Conservation (phyloP, 345 rosid genomes). For the Salix viminalis region DNA sequence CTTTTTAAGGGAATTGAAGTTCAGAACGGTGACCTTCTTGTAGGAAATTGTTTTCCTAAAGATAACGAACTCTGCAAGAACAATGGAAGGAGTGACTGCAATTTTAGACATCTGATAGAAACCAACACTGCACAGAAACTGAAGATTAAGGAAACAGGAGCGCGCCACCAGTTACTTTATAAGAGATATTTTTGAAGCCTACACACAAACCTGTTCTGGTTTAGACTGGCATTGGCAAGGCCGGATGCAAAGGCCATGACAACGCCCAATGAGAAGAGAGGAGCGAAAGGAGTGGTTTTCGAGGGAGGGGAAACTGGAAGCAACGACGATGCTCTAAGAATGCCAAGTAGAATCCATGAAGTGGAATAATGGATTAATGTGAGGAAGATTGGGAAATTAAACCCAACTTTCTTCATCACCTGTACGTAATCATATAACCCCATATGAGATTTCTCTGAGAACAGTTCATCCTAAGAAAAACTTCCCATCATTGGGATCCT, state of each 20-base stretch:
- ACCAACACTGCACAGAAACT: constrained; percentile 59
- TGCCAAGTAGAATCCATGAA: constrained; percentile 80
- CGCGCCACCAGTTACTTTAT: not conserved
- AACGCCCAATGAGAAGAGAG: constrained; percentile 69
- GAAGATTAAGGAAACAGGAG: constrained; percentile 15
- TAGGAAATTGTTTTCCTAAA: constrained; percentile 59
- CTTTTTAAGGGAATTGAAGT: not conserved
- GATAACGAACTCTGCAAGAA: constrained; percentile 70
- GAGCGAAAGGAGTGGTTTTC: constrained; percentile 75
- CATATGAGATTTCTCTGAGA: not conserved
- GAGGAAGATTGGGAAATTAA: constrained; percentile 77
- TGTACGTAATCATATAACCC: constrained; percentile 9
- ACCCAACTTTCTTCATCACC: constrained; percentile 88
- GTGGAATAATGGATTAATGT: constrained; percentile 73
- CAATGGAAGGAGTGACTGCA: constrained; percentile 93
- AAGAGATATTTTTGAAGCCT: not conserved
- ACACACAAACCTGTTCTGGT: constrained; percentile 62
- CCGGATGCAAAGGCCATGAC: constrained; percentile 97
- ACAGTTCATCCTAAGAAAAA: no score
- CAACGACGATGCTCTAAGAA: constrained; percentile 60
- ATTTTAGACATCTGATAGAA: constrained; percentile 98
- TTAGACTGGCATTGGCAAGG: constrained; percentile 88
- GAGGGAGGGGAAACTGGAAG: constrained; percentile 86
- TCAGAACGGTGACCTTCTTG: constrained; percentile 40
- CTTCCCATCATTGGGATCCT: no score